Conservation (phyloP, 768 basidiomycete species). For the Hydnomerulius pinastri region DNA sequence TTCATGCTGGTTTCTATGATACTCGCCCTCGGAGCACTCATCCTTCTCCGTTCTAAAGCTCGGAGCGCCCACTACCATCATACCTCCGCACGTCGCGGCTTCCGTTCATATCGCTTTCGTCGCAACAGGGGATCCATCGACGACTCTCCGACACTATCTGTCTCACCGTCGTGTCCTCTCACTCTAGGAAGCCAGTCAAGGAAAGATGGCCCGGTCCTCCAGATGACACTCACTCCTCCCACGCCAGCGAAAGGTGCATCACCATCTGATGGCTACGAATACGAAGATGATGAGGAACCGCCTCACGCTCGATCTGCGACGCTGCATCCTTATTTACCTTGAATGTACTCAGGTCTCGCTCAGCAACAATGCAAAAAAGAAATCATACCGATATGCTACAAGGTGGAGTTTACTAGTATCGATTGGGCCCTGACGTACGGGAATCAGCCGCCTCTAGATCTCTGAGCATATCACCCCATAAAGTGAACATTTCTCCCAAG, state of each 20-base stretch:
- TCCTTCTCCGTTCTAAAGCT: not conserved
- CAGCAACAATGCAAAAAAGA: too few species aligned
- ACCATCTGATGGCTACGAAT: not conserved
- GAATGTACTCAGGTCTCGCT: not conserved
- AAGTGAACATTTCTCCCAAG: too few species aligned
- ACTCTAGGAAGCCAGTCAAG: not conserved
- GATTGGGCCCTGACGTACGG: too few species aligned
- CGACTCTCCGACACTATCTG: not conserved
- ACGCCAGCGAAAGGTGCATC: slow-evolving; percentile 2
- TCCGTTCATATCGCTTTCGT: not conserved
- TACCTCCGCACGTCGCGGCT: not conserved
- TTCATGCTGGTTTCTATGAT: not conserved
- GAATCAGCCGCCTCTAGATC: too few species aligned
- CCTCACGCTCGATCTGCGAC: not conserved
- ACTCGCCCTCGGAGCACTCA: not conserved
- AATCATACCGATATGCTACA: too few species aligned
- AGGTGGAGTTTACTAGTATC: too few species aligned
- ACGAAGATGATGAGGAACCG: not conserved
- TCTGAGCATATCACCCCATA: too few species aligned
- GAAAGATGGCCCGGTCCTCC: not conserved
- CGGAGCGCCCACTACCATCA: not conserved
- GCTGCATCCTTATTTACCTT: not conserved
- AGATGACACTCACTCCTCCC: slow-evolving; percentile 11
- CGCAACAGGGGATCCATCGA: not conserved
- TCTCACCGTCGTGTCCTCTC: slow-evolving; percentile 8